Evolutionary conservation across 768 basidiomycete species (phyloP), one percentile per base, ranked within the genome.

Genomic region (Termitomyces sp.): DNA sequence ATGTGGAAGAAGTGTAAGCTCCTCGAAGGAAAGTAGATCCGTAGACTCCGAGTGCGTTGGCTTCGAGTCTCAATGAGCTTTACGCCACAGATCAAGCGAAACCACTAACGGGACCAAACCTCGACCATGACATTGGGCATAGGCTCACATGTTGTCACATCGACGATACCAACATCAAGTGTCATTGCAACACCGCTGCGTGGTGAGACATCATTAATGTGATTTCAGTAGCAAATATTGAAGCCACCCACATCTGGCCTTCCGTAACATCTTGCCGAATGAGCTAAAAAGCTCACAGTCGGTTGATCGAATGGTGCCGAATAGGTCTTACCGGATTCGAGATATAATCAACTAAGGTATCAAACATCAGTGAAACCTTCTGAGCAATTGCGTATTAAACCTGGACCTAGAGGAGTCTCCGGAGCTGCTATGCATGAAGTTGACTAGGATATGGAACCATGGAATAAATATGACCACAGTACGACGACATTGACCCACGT

Each of bases 61-160:
- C 63, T 64, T 41, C 15, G 39, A 54, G 24, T 42, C 8, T 8
- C 16, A 18, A 51, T 51, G 24, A 51, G 51, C 18, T 16, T 39
- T 36, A 45, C 10, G 28, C 13, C 16, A 29, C 33, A 18, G 15
- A 36, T 34, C 48, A 56, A 51, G 16, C 9, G 12, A n/a, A 37
- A 47, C 7, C 28, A 50, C 59, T 56, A 28, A 63, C 62, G 31
- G 36, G 62, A 63, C 60, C 63, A 64, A 47, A 64, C 50, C 39
- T 78, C 76, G 26, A 78, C 73, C 70, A 75, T 70, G 16, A 66
- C 69, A 57, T 73, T 71, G 13, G 68, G 42, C 46, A 76, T 62
- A 2, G 76, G 74, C 57, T 74, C 52, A 68, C 77, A 78, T 20
- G 75, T 75, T n/a, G 69, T 63, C 2, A 72, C 69, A 56, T 77